phyloP scores from a whole-genome alignment of 306 rosid genomes.

The Vachellia pachyceras region DNA sequence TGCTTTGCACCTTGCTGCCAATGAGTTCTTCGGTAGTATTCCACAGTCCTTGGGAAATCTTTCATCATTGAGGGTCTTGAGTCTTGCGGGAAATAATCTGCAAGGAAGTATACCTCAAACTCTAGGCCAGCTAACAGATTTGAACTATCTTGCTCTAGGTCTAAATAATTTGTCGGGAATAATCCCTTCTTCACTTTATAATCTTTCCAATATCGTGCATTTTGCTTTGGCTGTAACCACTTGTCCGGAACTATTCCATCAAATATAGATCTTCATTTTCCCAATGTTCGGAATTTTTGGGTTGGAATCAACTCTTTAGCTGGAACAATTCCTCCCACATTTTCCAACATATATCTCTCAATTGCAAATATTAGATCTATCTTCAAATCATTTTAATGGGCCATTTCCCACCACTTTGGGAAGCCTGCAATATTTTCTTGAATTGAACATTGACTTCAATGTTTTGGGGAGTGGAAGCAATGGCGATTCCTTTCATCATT shows the following conservation, averaged over 20 bases:
- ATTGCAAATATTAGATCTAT: neutral
- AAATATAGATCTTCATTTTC: conserved; percentile 27
- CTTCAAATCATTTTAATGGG: neutral
- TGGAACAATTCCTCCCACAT: conserved; percentile 29
- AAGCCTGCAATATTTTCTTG: neutral
- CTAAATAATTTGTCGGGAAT: neutral
- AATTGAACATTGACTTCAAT: neutral
- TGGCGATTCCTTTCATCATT: conserved; percentile 30
- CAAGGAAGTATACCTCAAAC: conserved; percentile 28
- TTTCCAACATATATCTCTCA: conserved; percentile 33
- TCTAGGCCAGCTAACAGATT: conserved; percentile 29
- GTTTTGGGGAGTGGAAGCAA: conserved; percentile 17
- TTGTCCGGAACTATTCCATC: conserved; percentile 25
- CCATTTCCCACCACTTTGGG: conserved; percentile 25
- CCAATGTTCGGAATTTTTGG: neutral
- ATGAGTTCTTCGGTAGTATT: conserved; percentile 30
- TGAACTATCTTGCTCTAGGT: neutral
- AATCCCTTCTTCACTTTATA: conserved; percentile 35
- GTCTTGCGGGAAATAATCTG: conserved; percentile 21
- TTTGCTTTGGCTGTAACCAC: neutral
- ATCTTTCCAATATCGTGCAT: conserved; percentile 20
- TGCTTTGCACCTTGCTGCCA: neutral
- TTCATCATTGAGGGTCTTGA: neutral
- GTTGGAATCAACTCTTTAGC: neutral
- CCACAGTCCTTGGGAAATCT: conserved; percentile 37